Evolutionary conservation across 2,329 filamentous ascomycete species (phyloP), one percentile per base, ranked within the genome.

Genomic region (Fusarium temperatum): DNA sequence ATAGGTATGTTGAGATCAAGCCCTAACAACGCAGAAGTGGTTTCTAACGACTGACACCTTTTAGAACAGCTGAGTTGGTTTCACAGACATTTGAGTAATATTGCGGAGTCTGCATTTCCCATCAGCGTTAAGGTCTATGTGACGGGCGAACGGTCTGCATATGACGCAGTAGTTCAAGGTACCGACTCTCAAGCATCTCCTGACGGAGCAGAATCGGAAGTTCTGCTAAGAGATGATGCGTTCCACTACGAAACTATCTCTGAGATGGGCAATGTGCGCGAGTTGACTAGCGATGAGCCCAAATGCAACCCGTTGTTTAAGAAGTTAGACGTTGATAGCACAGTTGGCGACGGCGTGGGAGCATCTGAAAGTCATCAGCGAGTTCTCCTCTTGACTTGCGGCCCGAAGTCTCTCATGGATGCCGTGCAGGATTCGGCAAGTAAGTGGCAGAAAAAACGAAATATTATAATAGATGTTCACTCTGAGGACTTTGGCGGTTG

Each of bases 1-100:
- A 56, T 51, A 22, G 70, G 62, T 73, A 56, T 18, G 66, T 48
- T 13, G 7, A 6, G 2, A 10, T 13, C 12, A 57, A 41, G 12
- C 4, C 4, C 8, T 3, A 3, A 17, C 1, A 10, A 9, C 7
- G 0, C n/a, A 26, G 0, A 35, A 9, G 6, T 0, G 6, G 11
- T 45, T 2, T 45, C 24, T 10, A 2, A 38, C 2, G 3, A 5
- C 39, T 35, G 8, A 15, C 12, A 11, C 1, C 3, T 6, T 42
- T 2, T 57, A 64, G 61, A 58, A 2, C 61, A 64, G 0, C 2
- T 64, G 12, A 32, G 12, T 22, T 64, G 54, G 61, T 64, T 64
- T 26, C 28, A 11, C 6, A 5, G 24, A 17, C 61, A 64, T 45
- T 28, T 59, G 8, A 0, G 35, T 15, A 44, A 24, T 2, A 32